phyloP scores from a whole-genome alignment of 192 early-diverging fungal genomes.

The Backusella circina region DNA sequence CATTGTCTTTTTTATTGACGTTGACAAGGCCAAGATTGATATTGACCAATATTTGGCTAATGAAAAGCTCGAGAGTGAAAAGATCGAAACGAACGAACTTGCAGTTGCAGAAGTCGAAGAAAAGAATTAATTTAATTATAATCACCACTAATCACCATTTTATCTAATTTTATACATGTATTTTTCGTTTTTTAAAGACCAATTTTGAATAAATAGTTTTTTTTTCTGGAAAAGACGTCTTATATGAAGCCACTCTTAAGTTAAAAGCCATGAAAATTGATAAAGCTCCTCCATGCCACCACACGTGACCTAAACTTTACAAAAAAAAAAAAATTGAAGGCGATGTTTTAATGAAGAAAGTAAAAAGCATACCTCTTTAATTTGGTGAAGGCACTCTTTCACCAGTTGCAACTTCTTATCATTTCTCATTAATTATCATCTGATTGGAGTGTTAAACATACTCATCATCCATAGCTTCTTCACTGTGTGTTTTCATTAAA shows the following conservation, averaged over 20 bases:
- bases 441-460: neutral
- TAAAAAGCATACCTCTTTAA: neutral
- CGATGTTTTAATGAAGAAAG: neutral
- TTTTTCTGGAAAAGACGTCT: neutral
- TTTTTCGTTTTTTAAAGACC: neutral
- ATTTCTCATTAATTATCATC: neutral
- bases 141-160: neutral
- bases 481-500: neutral
- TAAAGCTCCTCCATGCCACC: neutral
- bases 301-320: neutral
- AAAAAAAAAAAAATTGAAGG: neutral
- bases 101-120: neutral
- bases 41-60: conserved; percentile 30
- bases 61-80: neutral
- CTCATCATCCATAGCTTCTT: neutral
- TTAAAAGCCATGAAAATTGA: neutral
- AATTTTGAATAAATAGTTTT: neutral
- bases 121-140: neutral
- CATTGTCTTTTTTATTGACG: conserved; percentile 53
- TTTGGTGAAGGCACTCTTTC: neutral
- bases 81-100: neutral
- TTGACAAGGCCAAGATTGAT: conserved; percentile 53
- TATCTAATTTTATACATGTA: neutral
- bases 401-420: neutral
- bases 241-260: neutral